These are phyloP conservation scores for Venturia pyrina DNA, from an alignment of 2,329 filamentous ascomycete genomes.

Conservation along the genomic window DNA sequence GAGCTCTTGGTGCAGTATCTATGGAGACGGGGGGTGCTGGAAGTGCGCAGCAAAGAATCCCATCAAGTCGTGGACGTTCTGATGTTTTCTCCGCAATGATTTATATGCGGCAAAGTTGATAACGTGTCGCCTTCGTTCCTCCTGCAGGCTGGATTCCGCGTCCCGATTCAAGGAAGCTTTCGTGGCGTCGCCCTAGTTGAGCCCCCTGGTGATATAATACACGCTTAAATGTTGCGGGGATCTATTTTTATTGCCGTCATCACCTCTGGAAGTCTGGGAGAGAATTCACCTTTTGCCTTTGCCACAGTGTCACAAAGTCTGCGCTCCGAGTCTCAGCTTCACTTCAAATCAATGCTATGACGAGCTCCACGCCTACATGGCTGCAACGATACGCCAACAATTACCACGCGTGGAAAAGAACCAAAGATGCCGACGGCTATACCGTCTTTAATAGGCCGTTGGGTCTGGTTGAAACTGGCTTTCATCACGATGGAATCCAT, in stretches of 20 bases:
- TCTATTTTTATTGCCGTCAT: background rate
- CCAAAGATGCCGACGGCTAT: conserved; percentile 14
- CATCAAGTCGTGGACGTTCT: background rate
- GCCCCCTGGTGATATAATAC: background rate
- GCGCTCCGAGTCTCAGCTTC: background rate
- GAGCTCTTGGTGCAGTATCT: background rate
- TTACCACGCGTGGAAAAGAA: conserved; percentile 28
- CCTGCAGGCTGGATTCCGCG: background rate
- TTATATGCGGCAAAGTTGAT: conserved; percentile 1
- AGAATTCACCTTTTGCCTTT: too few relatives aligned
- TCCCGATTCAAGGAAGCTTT: background rate
- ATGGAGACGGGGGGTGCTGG: background rate
- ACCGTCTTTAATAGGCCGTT: conserved; percentile 27
- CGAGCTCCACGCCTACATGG: conserved; percentile 22
- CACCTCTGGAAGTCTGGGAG: background rate
- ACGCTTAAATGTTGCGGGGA: background rate
- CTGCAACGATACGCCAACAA: conserved; percentile 29
- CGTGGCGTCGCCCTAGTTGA: background rate
- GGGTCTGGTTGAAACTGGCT: conserved; percentile 34
- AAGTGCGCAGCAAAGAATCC: background rate
- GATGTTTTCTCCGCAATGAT: background rate
- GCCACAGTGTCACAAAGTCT: background rate
- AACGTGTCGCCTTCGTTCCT: background rate
- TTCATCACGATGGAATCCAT: conserved; percentile 34
- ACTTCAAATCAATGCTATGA: background rate